phyloP scores from a whole-genome alignment of 495 filamentous ascomycete genomes.

The Xylaria longipes region DNA sequence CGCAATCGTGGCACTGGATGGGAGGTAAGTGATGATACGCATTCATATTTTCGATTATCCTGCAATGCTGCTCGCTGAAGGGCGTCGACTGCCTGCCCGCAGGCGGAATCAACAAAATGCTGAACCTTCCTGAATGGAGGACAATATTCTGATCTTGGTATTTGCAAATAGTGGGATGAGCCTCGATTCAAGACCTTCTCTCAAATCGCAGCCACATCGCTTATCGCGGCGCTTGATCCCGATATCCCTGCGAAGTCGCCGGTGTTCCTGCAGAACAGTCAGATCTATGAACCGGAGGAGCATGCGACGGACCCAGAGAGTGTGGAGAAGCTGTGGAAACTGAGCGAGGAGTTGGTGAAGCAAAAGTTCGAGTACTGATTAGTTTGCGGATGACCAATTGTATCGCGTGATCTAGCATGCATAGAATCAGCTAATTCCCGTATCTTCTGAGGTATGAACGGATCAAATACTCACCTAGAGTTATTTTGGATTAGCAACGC shows the following conservation, averaged over 20 bases:
- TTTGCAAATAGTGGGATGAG: conserved; percentile 20
- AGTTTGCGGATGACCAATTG: background rate
- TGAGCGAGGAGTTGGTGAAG: conserved; percentile 57
- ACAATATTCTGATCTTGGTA: background rate
- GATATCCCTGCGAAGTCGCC: conserved; percentile 35
- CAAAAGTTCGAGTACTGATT: conserved; percentile 46
- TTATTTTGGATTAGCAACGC: background rate
- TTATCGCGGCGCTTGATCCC: conserved; percentile 52
- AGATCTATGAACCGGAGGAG: conserved; percentile 28
- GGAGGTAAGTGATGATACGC: conserved; percentile 12
- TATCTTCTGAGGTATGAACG: background rate
- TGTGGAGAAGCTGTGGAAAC: conserved; percentile 53
- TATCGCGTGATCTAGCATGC: background rate
- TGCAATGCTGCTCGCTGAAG: background rate
- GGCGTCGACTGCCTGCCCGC: conserved; percentile 34
- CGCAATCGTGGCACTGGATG: conserved; percentile 39
- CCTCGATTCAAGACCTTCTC: conserved; percentile 44
- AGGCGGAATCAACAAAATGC: conserved; percentile 28
- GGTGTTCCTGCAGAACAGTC: conserved; percentile 48
- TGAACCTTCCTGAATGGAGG: conserved; percentile 2
- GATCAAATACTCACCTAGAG: background rate
- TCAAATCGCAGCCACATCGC: conserved; percentile 48
- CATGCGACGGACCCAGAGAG: conserved; percentile 42
- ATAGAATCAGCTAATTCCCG: background rate
- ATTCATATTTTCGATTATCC: background rate